Base-by-base conservation (phyloP, 495 filamentous ascomycete species). In the Geoglossum glabrum region DNA sequence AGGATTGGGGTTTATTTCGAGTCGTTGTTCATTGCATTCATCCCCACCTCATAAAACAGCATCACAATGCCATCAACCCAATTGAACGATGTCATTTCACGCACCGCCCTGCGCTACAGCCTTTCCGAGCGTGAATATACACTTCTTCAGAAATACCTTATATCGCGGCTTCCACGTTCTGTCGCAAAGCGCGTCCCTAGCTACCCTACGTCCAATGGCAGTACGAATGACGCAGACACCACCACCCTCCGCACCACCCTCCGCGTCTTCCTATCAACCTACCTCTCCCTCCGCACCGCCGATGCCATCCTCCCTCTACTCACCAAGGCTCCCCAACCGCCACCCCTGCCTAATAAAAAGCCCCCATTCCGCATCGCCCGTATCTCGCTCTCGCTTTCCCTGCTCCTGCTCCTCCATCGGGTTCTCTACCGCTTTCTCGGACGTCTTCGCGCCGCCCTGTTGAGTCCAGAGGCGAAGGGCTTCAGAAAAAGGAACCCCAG, bases 371-470 rank as follows among this genome's bases (percentile, higher is more conserved):
- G 93, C 52, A 78, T 90, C 52, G 75, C 94, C 15, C 87, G 87
- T 17, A 69, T 89, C 27, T 87, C 86, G 0, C 73, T 95, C 33
- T 88, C 88, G 0, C 73, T 95, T 31, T 88, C 88, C 50, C 79
- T 84, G 11, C 82, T 96, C 51, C 75, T 98, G 31, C 75, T 97
- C 38, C 74, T 94, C 61, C 90, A 98, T 63, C 80, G 92, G 43
- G 74, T 95, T 31, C 79, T 98, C 11, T 86, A 87, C 70, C 86
- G 89, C 58, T 98, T 98, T 71, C 83, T 97, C 61, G 77, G 78
- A 30, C 80, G 85, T 36, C 72, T 98, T 34, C 83, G 92, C 36
- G 74, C 75, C 2, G 85, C 86, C 57, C 73, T 98, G 27, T 79
- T 90, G 56, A 78, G 83, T 6, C 78, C 84, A 11, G 74, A 83